Evolutionary conservation across 2,329 filamentous ascomycete genomes (phyloP).

Genomic region (Chaetoscypha palmicola): DNA sequence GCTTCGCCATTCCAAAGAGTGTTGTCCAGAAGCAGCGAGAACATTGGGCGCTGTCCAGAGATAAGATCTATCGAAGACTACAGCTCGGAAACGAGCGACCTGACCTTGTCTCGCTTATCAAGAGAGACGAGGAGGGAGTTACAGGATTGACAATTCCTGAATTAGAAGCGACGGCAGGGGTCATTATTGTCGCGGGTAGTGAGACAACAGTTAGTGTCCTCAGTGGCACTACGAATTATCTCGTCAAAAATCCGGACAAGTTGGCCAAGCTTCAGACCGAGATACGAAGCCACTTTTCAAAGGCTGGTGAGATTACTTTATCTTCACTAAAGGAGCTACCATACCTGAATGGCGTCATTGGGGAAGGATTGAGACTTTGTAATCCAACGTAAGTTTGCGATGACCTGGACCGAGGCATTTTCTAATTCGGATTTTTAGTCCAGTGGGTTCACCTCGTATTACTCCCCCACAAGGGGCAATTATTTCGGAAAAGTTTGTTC

Average conservation of each 20-base stretch:
- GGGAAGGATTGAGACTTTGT: conserved; percentile 38
- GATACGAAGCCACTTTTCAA: conserved; percentile 34
- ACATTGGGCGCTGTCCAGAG: conserved; percentile 2
- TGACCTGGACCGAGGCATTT: too few relatives aligned
- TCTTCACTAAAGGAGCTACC: conserved; percentile 24
- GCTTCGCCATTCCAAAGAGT: conserved; percentile 3
- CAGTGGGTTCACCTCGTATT: not conserved
- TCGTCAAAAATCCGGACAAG: conserved; percentile 30
- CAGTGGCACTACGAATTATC: conserved; percentile 12
- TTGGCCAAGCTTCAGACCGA: conserved; percentile 31
- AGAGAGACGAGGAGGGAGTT: not conserved
- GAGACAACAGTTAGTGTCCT: conserved; percentile 15
- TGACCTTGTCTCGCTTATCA: conserved; percentile 3
- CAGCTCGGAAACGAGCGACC: not conserved
- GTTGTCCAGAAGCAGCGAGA: conserved; percentile 6
- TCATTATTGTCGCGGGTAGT: conserved; percentile 25
- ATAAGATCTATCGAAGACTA: conserved; percentile 6
- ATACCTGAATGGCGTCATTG: conserved; percentile 37
- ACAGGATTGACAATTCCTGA: conserved; percentile 16
- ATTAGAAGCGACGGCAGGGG: conserved; percentile 34
- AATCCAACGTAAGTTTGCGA: conserved; percentile 23
- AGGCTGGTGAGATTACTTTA: conserved; percentile 34
- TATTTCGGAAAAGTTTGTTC: conserved; percentile 3
- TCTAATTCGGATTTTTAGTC: too few relatives aligned
- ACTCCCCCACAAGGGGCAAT: conserved; percentile 5